A percentile compares a stretch with the other conserved stretches of the same genome.
Evolutionary conservation across 495 filamentous ascomycete species (phyloP).

Genomic region (Aspergillus diversus): DNA sequence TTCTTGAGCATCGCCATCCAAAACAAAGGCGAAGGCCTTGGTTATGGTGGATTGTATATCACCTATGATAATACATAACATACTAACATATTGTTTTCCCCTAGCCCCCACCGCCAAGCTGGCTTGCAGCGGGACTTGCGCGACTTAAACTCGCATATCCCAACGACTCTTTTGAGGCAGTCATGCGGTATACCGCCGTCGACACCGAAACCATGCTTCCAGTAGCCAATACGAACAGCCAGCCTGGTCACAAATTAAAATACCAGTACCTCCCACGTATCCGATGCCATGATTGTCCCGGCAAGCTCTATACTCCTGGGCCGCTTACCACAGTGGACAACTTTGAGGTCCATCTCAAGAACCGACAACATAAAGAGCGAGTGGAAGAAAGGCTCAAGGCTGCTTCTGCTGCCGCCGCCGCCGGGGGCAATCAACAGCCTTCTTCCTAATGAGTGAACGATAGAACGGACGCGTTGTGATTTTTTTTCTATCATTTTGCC

Average conservation of each 20-base stretch:
- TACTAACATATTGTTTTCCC: constrained; percentile 26
- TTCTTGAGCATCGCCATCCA: constrained; percentile 10
- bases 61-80: neutral
- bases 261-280: constrained; percentile 83
- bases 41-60: neutral
- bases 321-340: constrained; percentile 83
- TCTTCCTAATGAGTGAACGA: constrained; percentile 23
- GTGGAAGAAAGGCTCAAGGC: constrained; percentile 61
- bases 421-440: constrained; percentile 17
- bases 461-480: constrained; percentile 8
- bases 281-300: constrained; percentile 86
- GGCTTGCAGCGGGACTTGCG: constrained; percentile 71
- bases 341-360: constrained; percentile 88
- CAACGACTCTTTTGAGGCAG: constrained; percentile 78
- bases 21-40: constrained; percentile 11
- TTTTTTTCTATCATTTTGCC: constrained; percentile 1
- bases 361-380: constrained; percentile 73
- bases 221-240: constrained; percentile 50
- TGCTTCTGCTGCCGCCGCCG: constrained; percentile 7
- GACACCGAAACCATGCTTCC: constrained; percentile 65
- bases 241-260: constrained; percentile 57
- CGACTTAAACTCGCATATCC: constrained; percentile 67
- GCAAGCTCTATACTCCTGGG: constrained; percentile 88
- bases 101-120: constrained; percentile 77
- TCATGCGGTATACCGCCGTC: constrained; percentile 84